phyloP scores from a whole-genome alignment of 192 early-diverging fungal species.

The Dimargaris xerosporica region DNA sequence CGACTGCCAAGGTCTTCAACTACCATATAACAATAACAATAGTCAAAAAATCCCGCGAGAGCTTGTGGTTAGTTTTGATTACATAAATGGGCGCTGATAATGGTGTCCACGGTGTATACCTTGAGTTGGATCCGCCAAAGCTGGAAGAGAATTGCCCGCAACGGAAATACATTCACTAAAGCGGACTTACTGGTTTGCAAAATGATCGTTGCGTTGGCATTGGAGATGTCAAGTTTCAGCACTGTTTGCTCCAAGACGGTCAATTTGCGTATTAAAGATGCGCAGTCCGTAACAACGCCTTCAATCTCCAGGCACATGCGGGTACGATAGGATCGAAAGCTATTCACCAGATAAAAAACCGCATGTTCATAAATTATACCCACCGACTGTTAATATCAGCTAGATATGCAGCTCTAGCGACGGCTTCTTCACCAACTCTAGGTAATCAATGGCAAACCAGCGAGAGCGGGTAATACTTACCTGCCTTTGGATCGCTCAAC shows the following conservation, averaged over 20 bases:
- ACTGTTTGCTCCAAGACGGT: neutral
- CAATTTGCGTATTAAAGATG: neutral
- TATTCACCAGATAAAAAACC: neutral
- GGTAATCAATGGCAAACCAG: neutral
- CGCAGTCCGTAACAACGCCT: constrained; percentile 6
- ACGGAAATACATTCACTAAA: no score
- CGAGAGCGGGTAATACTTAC: neutral
- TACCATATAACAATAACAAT: no score
- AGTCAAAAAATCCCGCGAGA: no score
- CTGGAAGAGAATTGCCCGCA: no score
- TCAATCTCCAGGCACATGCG: constrained; percentile 6
- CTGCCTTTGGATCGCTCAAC: neutral
- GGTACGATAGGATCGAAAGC: constrained; percentile 3
- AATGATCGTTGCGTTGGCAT: neutral
- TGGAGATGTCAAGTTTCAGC: neutral
- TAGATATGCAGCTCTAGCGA: neutral
- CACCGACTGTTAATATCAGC: neutral
- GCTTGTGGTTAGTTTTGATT: no score
- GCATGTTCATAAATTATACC: neutral
- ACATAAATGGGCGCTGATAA: no score
- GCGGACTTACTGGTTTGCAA: constrained; percentile 1
- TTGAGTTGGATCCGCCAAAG: no score
- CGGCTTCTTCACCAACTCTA: neutral
- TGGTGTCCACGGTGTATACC: no score
- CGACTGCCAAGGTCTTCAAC: neutral